These are phyloP conservation scores for Mucor plumbeus DNA, from an alignment of 371 early-diverging fungal genomes.

Conservation along the genomic window DNA sequence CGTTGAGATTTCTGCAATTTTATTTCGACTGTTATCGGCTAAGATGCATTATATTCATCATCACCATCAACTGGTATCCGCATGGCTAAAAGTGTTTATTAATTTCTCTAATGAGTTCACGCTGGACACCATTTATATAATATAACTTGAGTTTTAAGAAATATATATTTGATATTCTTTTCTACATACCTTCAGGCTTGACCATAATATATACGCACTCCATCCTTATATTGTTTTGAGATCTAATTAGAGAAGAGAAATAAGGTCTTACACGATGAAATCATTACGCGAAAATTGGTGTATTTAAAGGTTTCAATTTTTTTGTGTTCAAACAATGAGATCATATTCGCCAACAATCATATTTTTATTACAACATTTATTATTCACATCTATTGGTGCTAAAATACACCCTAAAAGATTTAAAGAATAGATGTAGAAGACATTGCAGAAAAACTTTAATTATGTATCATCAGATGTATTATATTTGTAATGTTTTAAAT, in stretches of 20 bases:
- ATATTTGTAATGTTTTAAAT: too few species aligned
- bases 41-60: conserved; percentile 84
- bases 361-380: too few species aligned
- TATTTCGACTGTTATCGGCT: conserved; percentile 80
- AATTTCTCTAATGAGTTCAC: conserved; percentile 95
- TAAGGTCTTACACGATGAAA: neutral
- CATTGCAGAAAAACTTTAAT: too few species aligned
- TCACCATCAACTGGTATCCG: conserved; percentile 85
- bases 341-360: too few species aligned
- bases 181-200: neutral
- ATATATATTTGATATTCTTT: too few species aligned
- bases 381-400: too few species aligned
- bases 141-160: neutral
- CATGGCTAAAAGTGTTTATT: conserved; percentile 92
- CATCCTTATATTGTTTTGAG: neutral
- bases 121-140: conserved; percentile 69
- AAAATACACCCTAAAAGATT: too few species aligned
- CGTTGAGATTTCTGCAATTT: conserved; percentile 95
- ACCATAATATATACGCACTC: conserved; percentile 9
- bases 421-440: too few species aligned
- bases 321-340: too few species aligned
- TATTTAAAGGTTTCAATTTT: too few species aligned
- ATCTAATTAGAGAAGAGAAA: conserved; percentile 2
- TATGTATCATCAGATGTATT: too few species aligned
- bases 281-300: too few species aligned